Evolutionary conservation across 176 grass and related monocot species (phyloP), one percentile per base, ranked within the genome.

Genomic region (Paspalum vaginatum): DNA sequence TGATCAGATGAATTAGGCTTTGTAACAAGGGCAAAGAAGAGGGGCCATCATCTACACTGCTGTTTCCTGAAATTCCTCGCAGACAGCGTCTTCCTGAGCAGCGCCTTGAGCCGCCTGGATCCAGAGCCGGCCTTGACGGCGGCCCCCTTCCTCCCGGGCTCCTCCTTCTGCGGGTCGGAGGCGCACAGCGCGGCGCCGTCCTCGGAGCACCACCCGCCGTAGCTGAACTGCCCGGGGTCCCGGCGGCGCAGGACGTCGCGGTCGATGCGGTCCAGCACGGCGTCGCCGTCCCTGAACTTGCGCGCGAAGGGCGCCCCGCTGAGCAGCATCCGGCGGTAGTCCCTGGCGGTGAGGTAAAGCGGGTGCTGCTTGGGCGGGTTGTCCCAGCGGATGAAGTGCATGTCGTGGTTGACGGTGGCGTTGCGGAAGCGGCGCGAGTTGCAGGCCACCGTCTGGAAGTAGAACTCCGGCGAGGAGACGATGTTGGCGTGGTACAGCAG

Each of bases 401-500:
- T 81, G 79, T 99, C 97, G 57, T 89, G 83, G 86, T 95, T 99
- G 1, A 91, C 88, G 0, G 93, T 93, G 0, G 86, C 81, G 90
- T 99, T 99, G 13, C 65, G 75, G 79, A 88, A 93, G 11, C 65
- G 11, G 14, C 88, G 65, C 7, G 93, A 85, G 82, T 99, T 99
- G 93, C 97, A 99, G 76, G 94, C 94, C 79, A 93, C 51, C 18
- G 97, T 99, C 85, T 99, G 97, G 88, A 99, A 99, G 82, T 99
- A 99, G 81, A 94, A 94, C 81, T 99, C 97, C 9, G 97, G 97
- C 47, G 97, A 91, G 9, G 97, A 99, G 67, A 99, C 66, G 75
- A 99, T 84, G 79, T 99, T 96, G 62, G 93, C 82, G 78, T 96
- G 87, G 88, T 99, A 99, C 16, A 99, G 92, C 5, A 99, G 93